Evolutionary conservation across 768 basidiomycete genomes (phyloP).

Genomic region (Tulasnella sp.): DNA sequence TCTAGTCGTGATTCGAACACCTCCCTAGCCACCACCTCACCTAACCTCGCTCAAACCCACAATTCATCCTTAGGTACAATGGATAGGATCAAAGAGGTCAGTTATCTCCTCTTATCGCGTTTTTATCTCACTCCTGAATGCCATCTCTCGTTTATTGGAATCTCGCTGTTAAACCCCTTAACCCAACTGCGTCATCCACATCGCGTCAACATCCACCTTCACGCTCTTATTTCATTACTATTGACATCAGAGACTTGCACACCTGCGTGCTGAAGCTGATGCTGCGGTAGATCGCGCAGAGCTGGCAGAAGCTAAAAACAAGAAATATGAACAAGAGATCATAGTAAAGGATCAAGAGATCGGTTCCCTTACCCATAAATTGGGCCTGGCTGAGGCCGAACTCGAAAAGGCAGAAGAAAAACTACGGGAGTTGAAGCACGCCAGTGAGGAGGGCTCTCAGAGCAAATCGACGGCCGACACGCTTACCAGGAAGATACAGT

Average conservation of each 20-base stretch:
- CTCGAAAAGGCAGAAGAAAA: conserved; percentile 58
- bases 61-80: conserved; percentile 1
- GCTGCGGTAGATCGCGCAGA: conserved; percentile 70
- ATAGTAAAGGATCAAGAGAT: conserved; percentile 80
- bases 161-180: not conserved
- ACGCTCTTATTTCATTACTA: not conserved
- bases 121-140: not conserved
- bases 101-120: conserved; percentile 17
- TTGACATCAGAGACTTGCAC: conserved; percentile 35
- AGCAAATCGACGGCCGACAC: conserved; percentile 61
- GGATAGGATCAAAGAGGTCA: conserved; percentile 39
- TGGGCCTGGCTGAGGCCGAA: conserved; percentile 49
- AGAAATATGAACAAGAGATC: conserved; percentile 56
- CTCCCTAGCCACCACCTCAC: conserved; percentile 2
- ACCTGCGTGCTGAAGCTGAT: conserved; percentile 79
- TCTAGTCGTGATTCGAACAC: not conserved
- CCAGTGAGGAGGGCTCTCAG: conserved; percentile 52
- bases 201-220: not conserved
- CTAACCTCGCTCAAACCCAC: not conserved
- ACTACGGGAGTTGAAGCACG: conserved; percentile 50
- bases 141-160: not conserved
- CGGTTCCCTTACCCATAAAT: conserved; percentile 59
- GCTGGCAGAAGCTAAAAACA: conserved; percentile 69
- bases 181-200: not conserved
- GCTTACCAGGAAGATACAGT: conserved; percentile 68